A percentile compares a stretch with the other conserved stretches of the same genome.
phyloP scores from a whole-genome alignment of 2,329 filamentous ascomycete species.

The Alternaria sp. region DNA sequence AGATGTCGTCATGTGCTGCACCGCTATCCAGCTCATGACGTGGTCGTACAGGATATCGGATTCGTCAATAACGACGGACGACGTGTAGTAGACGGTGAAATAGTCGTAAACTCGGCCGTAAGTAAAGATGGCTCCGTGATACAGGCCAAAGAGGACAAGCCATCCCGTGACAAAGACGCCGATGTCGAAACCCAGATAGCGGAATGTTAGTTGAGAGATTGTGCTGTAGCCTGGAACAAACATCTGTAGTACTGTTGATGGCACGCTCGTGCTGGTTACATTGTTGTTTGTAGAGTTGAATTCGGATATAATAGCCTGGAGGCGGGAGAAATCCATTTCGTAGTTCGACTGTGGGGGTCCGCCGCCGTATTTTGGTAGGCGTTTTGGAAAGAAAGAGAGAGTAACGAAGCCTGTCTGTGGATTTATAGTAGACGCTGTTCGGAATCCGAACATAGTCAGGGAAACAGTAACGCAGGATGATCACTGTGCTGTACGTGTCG shows the following conservation, averaged over 20 bases:
- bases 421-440: not conserved
- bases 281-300: constrained; percentile 12
- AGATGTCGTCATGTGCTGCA: constrained; percentile 29
- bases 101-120: constrained; percentile 36
- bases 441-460: not conserved
- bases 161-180: constrained; percentile 58
- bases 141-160: constrained; percentile 53
- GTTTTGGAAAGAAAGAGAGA: not conserved
- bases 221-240: constrained; percentile 51
- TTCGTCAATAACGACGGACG: not conserved
- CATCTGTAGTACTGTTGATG: constrained; percentile 59
- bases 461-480: too few species aligned
- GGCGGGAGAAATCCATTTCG: constrained; percentile 35
- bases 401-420: not conserved
- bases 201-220: constrained; percentile 52
- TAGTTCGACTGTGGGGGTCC: not conserved
- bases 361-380: too few species aligned
- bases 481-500: too few species aligned
- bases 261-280: not conserved
- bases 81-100: not conserved
- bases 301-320: constrained; percentile 21
- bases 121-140: constrained; percentile 50
- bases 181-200: constrained; percentile 59
- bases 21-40: not conserved
- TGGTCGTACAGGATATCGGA: not conserved